phyloP scores from a whole-genome alignment of 495 filamentous ascomycete genomes.

The Achaetomiella virescens region DNA sequence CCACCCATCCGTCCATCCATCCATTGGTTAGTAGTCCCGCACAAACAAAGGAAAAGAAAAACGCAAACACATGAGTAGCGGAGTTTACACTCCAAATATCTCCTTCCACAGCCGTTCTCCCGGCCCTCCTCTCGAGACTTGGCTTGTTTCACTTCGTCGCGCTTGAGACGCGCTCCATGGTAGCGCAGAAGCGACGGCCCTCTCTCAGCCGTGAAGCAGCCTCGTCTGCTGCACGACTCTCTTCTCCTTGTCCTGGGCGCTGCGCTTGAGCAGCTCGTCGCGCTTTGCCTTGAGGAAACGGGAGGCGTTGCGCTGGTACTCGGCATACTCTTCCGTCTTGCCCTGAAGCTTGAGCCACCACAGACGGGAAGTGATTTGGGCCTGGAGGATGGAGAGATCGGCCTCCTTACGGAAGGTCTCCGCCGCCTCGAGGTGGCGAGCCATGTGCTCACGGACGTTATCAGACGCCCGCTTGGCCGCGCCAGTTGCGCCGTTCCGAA shows the following conservation, averaged over 20 bases:
- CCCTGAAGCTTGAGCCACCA: conserved; percentile 42
- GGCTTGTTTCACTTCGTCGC: too few relatives aligned
- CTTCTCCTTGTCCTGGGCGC: not conserved
- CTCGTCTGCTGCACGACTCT: not conserved
- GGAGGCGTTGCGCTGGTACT: conserved; percentile 37
- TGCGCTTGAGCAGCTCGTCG: conserved; percentile 12
- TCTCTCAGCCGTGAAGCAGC: not conserved
- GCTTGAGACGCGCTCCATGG: too few relatives aligned
- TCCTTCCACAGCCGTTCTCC: not conserved
- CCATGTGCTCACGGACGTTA: conserved; percentile 17
- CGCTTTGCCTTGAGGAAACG: conserved; percentile 28
- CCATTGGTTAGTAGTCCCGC: not conserved
- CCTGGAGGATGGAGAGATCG: conserved; percentile 32
- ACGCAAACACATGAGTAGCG: not conserved
- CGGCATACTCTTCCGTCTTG: conserved; percentile 34
- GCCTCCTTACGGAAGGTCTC: conserved; percentile 28
- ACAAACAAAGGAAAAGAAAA: not conserved
- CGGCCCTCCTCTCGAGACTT: too few relatives aligned
- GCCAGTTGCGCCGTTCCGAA: conserved; percentile 17
- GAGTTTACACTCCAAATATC: not conserved
- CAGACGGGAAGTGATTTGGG: conserved; percentile 41
- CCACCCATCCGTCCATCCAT: not conserved
- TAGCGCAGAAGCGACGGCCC: not conserved
- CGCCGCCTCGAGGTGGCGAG: conserved; percentile 19
- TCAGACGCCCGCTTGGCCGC: conserved; percentile 21